Evolutionary conservation across 257 asterid species (phyloP).

Genomic region (Handroanthus guayacan): DNA sequence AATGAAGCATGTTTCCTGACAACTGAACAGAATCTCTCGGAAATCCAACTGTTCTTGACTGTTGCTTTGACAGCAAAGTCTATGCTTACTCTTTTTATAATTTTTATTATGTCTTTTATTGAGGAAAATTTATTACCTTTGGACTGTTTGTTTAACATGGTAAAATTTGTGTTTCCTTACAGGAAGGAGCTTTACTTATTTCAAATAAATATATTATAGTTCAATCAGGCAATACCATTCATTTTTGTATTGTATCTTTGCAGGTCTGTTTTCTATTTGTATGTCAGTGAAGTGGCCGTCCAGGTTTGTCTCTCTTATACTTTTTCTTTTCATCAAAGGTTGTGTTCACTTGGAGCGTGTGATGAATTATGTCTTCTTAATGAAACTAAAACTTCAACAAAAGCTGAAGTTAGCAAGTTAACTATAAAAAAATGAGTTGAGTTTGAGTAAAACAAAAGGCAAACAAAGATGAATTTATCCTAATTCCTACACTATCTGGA

Average conservation of each 20-base stretch:
- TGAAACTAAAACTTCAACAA: constrained; percentile 7
- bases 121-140: neutral
- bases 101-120: neutral
- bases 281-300: constrained; percentile 76
- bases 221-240: constrained; percentile 16
- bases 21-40: neutral
- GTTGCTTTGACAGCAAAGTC: neutral
- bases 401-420: neutral
- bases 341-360: constrained; percentile 12
- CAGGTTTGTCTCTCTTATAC: constrained; percentile 61
- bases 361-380: neutral
- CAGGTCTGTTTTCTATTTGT: constrained; percentile 78
- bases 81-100: neutral
- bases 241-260: constrained; percentile 39
- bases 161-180: constrained; percentile 9
- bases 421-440: neutral
- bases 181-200: neutral
- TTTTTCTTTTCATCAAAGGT: constrained; percentile 30
- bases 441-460: constrained; percentile 14
- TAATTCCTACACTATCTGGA: neutral
- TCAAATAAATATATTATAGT: neutral
- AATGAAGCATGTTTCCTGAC: neutral
- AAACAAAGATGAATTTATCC: neutral
- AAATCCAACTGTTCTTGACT: neutral
- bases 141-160: neutral